phyloP scores from a whole-genome alignment of 805 yeast genomes.

The Pichia ethanolica region DNA sequence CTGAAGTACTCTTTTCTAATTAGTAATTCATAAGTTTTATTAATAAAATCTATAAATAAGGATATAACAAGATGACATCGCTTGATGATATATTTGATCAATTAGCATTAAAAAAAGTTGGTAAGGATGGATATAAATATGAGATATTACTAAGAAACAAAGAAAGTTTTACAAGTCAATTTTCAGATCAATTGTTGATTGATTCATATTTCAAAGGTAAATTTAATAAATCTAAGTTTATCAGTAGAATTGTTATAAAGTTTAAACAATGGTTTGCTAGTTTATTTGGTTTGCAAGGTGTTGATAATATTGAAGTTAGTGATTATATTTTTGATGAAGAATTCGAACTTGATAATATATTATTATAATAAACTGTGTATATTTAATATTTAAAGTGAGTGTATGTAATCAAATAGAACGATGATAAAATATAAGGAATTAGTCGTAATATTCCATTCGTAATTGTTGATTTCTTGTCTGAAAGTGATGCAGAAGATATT shows the following conservation, averaged over 20 bases:
- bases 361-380: no score
- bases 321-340: slow-evolving; percentile 1
- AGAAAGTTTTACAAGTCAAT: slow-evolving; percentile 4
- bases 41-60: no score
- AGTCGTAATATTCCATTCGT: no score
- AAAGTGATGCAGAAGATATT: no score
- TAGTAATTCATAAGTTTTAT: no score
- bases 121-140: no score
- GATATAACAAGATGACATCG: background rate
- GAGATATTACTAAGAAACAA: slow-evolving; percentile 1
- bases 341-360: slow-evolving; percentile 6
- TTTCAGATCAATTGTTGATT: slow-evolving; percentile 1
- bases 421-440: no score
- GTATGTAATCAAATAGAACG: no score
- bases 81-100: background rate
- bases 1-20: no score
- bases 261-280: slow-evolving; percentile 5
- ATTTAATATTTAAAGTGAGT: no score
- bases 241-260: slow-evolving; percentile 1
- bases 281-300: background rate
- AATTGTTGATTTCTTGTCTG: no score
- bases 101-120: background rate
- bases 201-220: background rate
- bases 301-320: background rate
- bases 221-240: background rate